These are phyloP conservation scores for Tuber calosporum DNA, from an alignment of 495 filamentous ascomycete genomes.

Conservation along the genomic window DNA sequence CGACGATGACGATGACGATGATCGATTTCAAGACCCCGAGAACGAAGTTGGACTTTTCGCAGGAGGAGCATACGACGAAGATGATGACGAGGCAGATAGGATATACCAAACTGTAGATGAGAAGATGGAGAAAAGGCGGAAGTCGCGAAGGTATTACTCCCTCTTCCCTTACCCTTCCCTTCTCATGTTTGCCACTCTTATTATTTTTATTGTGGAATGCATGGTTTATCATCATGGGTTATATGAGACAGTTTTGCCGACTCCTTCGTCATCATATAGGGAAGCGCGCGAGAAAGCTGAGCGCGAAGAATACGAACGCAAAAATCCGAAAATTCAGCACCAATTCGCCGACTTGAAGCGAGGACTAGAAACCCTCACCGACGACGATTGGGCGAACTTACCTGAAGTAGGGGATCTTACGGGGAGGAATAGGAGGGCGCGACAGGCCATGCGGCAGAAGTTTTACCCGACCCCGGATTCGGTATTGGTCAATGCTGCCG, in stretches of 20 bases:
- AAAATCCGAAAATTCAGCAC: constrained; percentile 97
- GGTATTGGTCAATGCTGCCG: constrained; percentile 77
- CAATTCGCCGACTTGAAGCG: constrained; percentile 96
- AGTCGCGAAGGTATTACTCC: constrained; percentile 72
- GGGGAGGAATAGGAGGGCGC: constrained; percentile 77
- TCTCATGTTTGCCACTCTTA: constrained; percentile 25
- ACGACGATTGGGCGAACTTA: constrained; percentile 93
- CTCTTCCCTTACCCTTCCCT: constrained; percentile 31
- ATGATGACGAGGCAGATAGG: constrained; percentile 92
- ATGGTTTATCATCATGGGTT: constrained; percentile 64
- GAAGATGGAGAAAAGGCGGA: constrained; percentile 84
- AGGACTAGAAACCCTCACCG: constrained; percentile 75
- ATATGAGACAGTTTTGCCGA: constrained; percentile 78
- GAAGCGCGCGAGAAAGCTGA: constrained; percentile 90
- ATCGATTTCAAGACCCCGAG: constrained; percentile 89
- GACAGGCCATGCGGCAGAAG: constrained; percentile 70
- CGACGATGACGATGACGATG: constrained; percentile 69
- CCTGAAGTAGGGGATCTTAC: constrained; percentile 96
- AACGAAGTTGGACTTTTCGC: constrained; percentile 95
- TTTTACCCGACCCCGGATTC: constrained; percentile 98
- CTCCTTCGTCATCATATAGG: constrained; percentile 59
- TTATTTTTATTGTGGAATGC: constrained; percentile 44
- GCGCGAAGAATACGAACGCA: constrained; percentile 85
- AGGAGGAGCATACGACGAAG: constrained; percentile 85
- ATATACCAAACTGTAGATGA: constrained; percentile 95